Conservation (phyloP, 257 asterid genomes). For the Solanum gandarillasii region DNA sequence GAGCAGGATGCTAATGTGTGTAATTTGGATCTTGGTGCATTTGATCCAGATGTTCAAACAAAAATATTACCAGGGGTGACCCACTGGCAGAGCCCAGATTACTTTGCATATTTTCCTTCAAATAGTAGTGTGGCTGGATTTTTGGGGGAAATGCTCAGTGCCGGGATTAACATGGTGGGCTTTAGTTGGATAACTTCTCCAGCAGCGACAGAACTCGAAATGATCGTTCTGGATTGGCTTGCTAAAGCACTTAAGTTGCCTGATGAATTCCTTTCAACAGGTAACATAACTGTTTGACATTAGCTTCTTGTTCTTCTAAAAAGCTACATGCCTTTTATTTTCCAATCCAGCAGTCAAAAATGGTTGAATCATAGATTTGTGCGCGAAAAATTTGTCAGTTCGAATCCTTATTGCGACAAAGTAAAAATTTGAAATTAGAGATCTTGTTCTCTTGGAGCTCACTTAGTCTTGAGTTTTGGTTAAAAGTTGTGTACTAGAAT, state of each 20-base stretch:
- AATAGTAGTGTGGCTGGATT: slow-evolving; percentile 91
- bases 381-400: not conserved
- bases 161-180: slow-evolving; percentile 88
- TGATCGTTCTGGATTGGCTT: slow-evolving; percentile 88
- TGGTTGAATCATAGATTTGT: not conserved
- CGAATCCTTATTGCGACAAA: not conserved
- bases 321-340: not conserved
- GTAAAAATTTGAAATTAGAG: not conserved
- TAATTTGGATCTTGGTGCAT: not conserved
- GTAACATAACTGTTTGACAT: slow-evolving; percentile 13
- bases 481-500: not conserved
- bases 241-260: slow-evolving; percentile 77
- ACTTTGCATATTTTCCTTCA: slow-evolving; percentile 71
- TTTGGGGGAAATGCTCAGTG: slow-evolving; percentile 95
- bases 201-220: slow-evolving; percentile 97
- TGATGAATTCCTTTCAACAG: slow-evolving; percentile 61
- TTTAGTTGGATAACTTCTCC: slow-evolving; percentile 98
- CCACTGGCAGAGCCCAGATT: slow-evolving; percentile 95
- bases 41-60: slow-evolving; percentile 47
- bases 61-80: slow-evolving; percentile 94
- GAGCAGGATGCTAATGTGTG: not conserved
- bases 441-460: not conserved
- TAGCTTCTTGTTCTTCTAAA: not conserved
- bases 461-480: not conserved
- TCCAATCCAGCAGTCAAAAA: not conserved